Evolutionary conservation across 225 moss, liverwort and hornwort genomes (phyloP), one percentile per base, ranked within the genome.

Genomic region (Ulota crispa): DNA sequence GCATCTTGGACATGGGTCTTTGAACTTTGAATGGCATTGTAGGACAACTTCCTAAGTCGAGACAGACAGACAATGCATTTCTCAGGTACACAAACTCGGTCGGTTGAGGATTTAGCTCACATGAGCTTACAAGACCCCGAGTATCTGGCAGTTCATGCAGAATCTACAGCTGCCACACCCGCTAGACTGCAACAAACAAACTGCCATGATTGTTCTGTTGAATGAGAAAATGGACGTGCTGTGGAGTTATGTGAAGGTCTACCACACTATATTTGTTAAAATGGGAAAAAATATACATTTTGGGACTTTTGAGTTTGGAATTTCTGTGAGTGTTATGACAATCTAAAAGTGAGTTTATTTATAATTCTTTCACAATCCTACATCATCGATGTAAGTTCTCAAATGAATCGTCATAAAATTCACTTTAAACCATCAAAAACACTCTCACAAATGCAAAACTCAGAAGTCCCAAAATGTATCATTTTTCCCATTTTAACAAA

Each of bases 1-100:
- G 98, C 57, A 96, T 96, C 73, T 85, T 99, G 81, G 96, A 99
- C 82, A 92, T 99, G 95, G 95, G 98, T 3, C 96, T 96, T 89
- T 89, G 86, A 64, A 90, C 92, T 59, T 72, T 99, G 88, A 99
- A 99, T 82, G 94, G 96, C 43, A 96, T 99, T 26, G 80, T 99
- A 24, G 87, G 89, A 47, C 95, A 99, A 75, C 82, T 99, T 68
- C 93, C 93, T 5, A 99, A 92, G 85, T 87, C 89, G 78, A 93
- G 98, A 81, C 94, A 96, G 80, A 99, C 98, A 31, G 1, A 41
- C 1, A 41, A 84, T 96, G 74, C 86, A 94, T 20, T 99, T 96
- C 84, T 99, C 96, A 80, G 96, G 95, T 37, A 99, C 98, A 50
- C 96, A 99, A 83, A 96, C 98, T 14, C 88, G 92, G 59, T 96